A percentile compares a stretch with the other conserved stretches of the same genome.
phyloP scores from a whole-genome alignment of 2,329 filamentous ascomycete genomes.

The Aureobasidium sp. region DNA sequence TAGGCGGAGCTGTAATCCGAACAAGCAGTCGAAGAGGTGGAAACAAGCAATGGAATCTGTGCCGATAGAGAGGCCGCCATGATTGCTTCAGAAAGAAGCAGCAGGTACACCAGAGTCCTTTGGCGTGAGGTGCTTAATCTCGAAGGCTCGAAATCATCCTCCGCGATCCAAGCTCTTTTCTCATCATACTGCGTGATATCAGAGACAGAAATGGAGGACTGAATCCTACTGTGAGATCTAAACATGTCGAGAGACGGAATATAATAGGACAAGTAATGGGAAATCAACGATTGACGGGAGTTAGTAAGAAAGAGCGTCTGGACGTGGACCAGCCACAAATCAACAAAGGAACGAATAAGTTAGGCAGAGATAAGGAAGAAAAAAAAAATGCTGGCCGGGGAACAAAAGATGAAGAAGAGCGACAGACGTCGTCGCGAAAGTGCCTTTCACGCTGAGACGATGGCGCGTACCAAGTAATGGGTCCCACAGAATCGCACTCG shows the following conservation, averaged over 20 bases:
- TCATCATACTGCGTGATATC: neutral
- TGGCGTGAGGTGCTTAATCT: constrained; percentile 20
- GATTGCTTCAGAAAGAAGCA: constrained; percentile 42
- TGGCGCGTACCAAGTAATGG: neutral
- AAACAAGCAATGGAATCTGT: constrained; percentile 38
- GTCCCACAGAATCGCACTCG: neutral
- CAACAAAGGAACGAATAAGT: constrained; percentile 1
- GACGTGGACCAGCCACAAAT: constrained; percentile 6
- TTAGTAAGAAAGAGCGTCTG: neutral
- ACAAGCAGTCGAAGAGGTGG: constrained; percentile 33
- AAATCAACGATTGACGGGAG: neutral
- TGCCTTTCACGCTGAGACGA: neutral
- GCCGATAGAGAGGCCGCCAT: constrained; percentile 41
- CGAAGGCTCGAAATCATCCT: neutral
- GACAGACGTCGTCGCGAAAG: neutral
- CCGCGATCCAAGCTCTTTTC: neutral
- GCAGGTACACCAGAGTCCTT: constrained; percentile 35
- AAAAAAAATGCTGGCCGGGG: neutral
- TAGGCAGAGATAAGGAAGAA: neutral
- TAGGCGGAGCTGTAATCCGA: constrained; percentile 38
- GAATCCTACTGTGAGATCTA: neutral
- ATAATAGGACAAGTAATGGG: neutral
- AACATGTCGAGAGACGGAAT: neutral
- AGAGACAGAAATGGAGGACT: neutral
- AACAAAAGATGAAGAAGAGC: constrained; percentile 1